Evolutionary conservation across 2,329 filamentous ascomycete species (phyloP), one percentile per base, ranked within the genome.

Genomic region (Berkeleyomyces rouxiae): DNA sequence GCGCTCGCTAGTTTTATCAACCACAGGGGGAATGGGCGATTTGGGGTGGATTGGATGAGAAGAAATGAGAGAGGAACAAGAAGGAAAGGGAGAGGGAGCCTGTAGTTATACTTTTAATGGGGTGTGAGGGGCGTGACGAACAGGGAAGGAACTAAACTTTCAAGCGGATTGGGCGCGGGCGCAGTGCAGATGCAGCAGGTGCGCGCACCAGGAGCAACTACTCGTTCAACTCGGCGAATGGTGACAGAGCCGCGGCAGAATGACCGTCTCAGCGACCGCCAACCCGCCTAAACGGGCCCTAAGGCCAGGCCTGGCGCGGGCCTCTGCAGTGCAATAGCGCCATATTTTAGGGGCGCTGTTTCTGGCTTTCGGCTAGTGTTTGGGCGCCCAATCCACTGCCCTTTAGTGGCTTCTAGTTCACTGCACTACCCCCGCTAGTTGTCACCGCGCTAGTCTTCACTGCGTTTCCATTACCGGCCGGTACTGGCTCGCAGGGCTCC

Each of bases 1-100:
- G 53, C 44, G 57, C 43, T 61, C 51, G 60, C 42, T 40, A 59
- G 49, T 37, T 55, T 43, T 60, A 55, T 59, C 57, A 59, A 59
- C 58, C 55, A 57, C 55, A 53, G 39, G 51, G 51, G 44, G 43
- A 47, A 9, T 63, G 23, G 44, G 40, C 60, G 37, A 55, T 61
- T 42, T 57, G 4, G 42, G 37, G 31, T 37, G 60, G 51, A 49
- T 23, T 39, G 39, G 46, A 51, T 39, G 36, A 11, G 57, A 31
- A 33, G 49, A 53, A 44, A 57, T n/a, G 46, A 42, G 13, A 44
- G 33, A 46, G 44, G 10, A 36, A 55, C 13, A 46, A 44, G 37
- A 44, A 61, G 46, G 23, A 39, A 59, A 55, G 33, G 16, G 51
- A 55, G 51, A 55, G 36, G 46, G 31, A 36, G 51, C 11, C 33